Evolutionary conservation across 768 basidiomycete genomes (phyloP).

Genomic region (Macrolepiota fuliginosa): DNA sequence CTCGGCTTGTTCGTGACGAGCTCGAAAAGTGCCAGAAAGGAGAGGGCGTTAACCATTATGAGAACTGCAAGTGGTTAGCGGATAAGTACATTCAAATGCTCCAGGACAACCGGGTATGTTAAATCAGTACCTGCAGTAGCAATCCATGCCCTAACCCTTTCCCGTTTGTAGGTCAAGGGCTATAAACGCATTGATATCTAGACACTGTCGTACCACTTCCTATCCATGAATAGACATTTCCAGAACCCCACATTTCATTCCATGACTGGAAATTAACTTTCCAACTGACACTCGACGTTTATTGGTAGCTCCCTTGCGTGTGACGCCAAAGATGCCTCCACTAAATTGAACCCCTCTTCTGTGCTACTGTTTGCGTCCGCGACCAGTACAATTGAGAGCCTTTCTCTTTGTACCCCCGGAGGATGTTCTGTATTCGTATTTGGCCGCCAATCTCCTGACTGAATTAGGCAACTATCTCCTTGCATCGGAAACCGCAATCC

Average conservation of each 20-base stretch:
- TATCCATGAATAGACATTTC: not conserved
- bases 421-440: not conserved
- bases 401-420: not conserved
- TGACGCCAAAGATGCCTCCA: no score
- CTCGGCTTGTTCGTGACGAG: slow-evolving; percentile 83
- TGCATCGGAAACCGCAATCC: not conserved
- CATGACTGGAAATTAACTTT: not conserved
- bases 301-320: not conserved
- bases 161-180: slow-evolving; percentile 63
- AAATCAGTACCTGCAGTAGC: no score
- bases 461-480: not conserved
- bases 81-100: slow-evolving; percentile 83
- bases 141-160: not conserved
- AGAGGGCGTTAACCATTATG: slow-evolving; percentile 91
- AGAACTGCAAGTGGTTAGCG: slow-evolving; percentile 83
- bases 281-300: not conserved
- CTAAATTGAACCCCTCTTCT: no score
- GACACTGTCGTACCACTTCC: not conserved
- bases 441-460: not conserved
- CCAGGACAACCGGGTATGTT: slow-evolving; percentile 73
- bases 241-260: not conserved
- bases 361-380: no score
- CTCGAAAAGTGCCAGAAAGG: slow-evolving; percentile 84
- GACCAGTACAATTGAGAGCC: no score
- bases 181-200: slow-evolving; percentile 73